Percentiles rank a stretch among this genome's conserved stretches.
Evolutionary conservation across 163 green algal genomes (phyloP).

Genomic region (Volvox carteri): DNA sequence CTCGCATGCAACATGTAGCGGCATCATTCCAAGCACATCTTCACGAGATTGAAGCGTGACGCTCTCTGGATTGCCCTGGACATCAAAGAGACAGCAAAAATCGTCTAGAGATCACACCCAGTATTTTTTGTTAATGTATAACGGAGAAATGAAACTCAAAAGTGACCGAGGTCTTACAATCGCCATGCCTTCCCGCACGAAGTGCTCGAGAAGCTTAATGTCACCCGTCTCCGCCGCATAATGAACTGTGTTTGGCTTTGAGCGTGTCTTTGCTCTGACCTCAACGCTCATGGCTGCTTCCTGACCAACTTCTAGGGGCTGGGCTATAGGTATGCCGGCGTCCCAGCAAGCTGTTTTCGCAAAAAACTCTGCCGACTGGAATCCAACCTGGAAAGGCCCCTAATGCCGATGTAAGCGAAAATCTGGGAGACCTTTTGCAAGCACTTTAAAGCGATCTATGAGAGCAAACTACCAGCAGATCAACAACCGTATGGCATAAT

Average conservation of each 20-base stretch:
- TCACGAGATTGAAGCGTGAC: slow-evolving; percentile 59
- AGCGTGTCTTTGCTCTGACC: slow-evolving; percentile 38
- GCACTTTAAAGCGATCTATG: too few species aligned
- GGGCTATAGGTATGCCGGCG: background rate
- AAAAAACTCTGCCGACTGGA: too few species aligned
- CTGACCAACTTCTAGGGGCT: background rate
- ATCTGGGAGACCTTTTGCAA: too few species aligned
- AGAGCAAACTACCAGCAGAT: too few species aligned
- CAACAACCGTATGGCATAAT: too few species aligned
- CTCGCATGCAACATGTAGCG: slow-evolving; percentile 61
- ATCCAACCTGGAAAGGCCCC: too few species aligned
- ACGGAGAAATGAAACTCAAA: too few species aligned
- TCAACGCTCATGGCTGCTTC: slow-evolving; percentile 36
- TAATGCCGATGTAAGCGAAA: too few species aligned
- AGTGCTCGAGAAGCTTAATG: slow-evolving; percentile 53
- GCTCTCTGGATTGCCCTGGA: slow-evolving; percentile 49
- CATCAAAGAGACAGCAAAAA: background rate
- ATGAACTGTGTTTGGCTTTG: slow-evolving; percentile 53
- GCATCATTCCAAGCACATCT: slow-evolving; percentile 66
- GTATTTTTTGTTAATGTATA: background rate
- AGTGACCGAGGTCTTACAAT: background rate
- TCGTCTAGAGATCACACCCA: background rate
- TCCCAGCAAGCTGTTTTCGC: too few species aligned
- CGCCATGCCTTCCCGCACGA: slow-evolving; percentile 48
- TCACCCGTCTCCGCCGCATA: slow-evolving; percentile 54